These are phyloP conservation scores for Pseudogymnoascus sp. DNA, from an alignment of 2,329 filamentous ascomycete genomes.

Conservation along the genomic window DNA sequence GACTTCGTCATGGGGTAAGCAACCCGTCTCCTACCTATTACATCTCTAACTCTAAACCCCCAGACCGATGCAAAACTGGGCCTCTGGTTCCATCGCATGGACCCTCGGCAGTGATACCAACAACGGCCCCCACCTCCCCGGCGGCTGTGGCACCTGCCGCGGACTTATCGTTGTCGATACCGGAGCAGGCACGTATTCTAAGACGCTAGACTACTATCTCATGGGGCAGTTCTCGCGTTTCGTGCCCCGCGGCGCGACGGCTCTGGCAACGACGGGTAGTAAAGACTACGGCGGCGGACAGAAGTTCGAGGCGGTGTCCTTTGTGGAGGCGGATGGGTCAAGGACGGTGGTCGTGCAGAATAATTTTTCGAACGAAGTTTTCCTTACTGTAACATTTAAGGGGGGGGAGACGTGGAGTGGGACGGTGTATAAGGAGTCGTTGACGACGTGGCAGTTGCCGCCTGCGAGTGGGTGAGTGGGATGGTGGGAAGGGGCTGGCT, in stretches of 20 bases:
- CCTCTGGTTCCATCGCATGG: slow-evolving; percentile 38
- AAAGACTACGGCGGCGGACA: slow-evolving; percentile 34
- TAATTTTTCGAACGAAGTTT: slow-evolving; percentile 38
- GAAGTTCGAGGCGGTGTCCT: slow-evolving; percentile 39
- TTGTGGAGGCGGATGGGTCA: slow-evolving; percentile 39
- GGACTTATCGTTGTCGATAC: slow-evolving; percentile 52
- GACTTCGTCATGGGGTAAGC: slow-evolving; percentile 40
- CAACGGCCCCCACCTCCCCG: slow-evolving; percentile 37
- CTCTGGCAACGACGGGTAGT: slow-evolving; percentile 38
- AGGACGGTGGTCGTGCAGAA: slow-evolving; percentile 42
- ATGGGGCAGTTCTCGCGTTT: slow-evolving; percentile 45
- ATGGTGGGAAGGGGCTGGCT: not conserved
- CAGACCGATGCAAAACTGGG: slow-evolving; percentile 41
- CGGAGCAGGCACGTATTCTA: slow-evolving; percentile 34
- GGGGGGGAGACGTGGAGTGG: slow-evolving; percentile 35
- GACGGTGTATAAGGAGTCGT: slow-evolving; percentile 29
- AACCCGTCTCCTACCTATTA: not conserved
- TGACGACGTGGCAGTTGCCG: slow-evolving; percentile 31
- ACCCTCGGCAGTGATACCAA: slow-evolving; percentile 37
- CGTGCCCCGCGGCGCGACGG: slow-evolving; percentile 38
- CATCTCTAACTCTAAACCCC: not conserved
- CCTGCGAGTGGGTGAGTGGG: not conserved
- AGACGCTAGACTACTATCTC: slow-evolving; percentile 46
- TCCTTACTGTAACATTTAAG: slow-evolving; percentile 31
- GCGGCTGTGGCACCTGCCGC: slow-evolving; percentile 36